Evolutionary conservation across 2,329 filamentous ascomycete genomes (phyloP), one percentile per base, ranked within the genome.

Genomic region (Pseudogymnoascus sp.): DNA sequence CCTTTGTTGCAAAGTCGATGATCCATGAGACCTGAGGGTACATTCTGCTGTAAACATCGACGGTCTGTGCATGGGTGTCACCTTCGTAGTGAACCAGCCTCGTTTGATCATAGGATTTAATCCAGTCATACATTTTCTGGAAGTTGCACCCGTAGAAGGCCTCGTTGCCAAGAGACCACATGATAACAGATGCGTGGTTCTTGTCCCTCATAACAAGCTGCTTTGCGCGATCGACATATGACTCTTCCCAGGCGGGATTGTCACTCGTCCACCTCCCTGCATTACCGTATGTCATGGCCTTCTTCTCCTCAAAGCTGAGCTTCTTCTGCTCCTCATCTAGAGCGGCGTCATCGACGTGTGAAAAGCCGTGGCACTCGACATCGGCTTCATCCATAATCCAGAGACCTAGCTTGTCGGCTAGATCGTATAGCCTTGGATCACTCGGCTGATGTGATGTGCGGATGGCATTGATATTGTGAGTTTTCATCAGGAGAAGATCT

Each of bases 401-500:
- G 36, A 88, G 77, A 0, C 85, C 85, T n/a, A 87, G 74, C 65
- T 85, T 81, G 60, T 88, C 83, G 0, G 83, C 79, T 0, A 88
- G 75, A 31, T 86, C 82, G 64, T 85, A 86, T 1, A 88, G 70
- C 3, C 78, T 74, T 1, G 80, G 77, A 63, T 88, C 82, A 31
- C 84, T 86, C 10, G 84, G 82, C 60, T 90, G 84, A 69, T 90
- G 87, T 0, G 81, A 87, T 0, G 84, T 88, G 1, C 88, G 83
- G 11, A 91, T 80, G 1, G 86, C 84, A 66, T 91, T 91, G 71
- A 91, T 82, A 67, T 89, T 89, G 74, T 83, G 73, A 56, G 75
- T 71, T 70, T 82, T 81, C 82, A 86, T 86, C 5, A 79, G 73
- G 7, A 83, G 64, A 3, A 86, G 73, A 66, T 86, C 83, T 16